Base-by-base conservation (phyloP, 441 rosid genomes). In the Raphanus hybrid region DNA sequence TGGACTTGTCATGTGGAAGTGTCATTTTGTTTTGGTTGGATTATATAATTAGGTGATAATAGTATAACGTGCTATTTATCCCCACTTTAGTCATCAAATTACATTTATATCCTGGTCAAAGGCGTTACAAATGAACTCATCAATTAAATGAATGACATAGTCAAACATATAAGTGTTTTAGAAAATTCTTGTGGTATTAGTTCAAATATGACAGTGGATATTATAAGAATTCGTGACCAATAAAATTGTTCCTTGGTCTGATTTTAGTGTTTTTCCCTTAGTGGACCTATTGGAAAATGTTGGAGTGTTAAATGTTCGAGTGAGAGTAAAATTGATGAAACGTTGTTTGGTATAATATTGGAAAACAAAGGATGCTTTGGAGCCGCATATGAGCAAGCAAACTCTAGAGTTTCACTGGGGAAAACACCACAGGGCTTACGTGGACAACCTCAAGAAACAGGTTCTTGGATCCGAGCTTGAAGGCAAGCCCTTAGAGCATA, bases 401-500 rank as follows among this genome's bases (percentile, higher is more conserved):
- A 92, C 96, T 1, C 78, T 95, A 43, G 88, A 90, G 80, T 95
- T 83, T 83, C 99, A 95, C 32, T 92, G 99, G 98, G 99, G 99
- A 76, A 88, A 91, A 77, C 98, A 95, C 82, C 99, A 92, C 79
- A 83, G 94, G 39, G 83, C 90, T 64, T 95, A 95, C 69, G 99
- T 92, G 57, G 97, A 92, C 26, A 91, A 91, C 82, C 85, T 95
- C 58, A 95, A 92, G 88, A 88, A 86, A 80, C 99, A 95, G 83
- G 85, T 92, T 82, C 87, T 54, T 4, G 97, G 90, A 73, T 89
- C 94, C 12, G 94, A 89, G 41, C 83, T 90, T 61, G 91, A 90
- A 70, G 87, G 87, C 35, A 68, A 84, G 88, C 67, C 90, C 7
- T 66, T 92, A 75, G 96, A 87, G 78, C 93, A 95, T 45, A 79